These are phyloP conservation scores for Peziza echinospora DNA, from an alignment of 495 filamentous ascomycete genomes.

Conservation along the genomic window DNA sequence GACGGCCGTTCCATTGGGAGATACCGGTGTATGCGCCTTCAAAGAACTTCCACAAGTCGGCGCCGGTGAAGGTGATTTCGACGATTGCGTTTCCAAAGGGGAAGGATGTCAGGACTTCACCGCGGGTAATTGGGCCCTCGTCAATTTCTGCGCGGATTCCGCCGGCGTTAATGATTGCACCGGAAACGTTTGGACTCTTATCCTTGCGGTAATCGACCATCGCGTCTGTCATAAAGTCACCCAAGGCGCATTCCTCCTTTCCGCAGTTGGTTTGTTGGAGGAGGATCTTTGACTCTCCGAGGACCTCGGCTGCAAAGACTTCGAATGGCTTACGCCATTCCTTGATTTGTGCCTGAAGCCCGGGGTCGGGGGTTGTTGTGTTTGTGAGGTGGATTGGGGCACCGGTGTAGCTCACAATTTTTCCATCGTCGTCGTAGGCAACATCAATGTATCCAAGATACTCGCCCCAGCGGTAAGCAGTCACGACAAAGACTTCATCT, in stretches of 20 bases:
- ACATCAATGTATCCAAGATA: slow-evolving; percentile 39
- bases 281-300: slow-evolving; percentile 26
- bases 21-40: slow-evolving; percentile 27
- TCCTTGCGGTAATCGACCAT: slow-evolving; percentile 31
- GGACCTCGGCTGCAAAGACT: slow-evolving; percentile 24
- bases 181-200: slow-evolving; percentile 15
- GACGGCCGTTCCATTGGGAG: slow-evolving; percentile 26
- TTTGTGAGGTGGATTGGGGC: slow-evolving; percentile 36
- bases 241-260: slow-evolving; percentile 28
- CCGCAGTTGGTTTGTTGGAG: slow-evolving; percentile 33
- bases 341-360: slow-evolving; percentile 29
- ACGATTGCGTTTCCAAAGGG: slow-evolving; percentile 37
- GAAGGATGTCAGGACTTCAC: slow-evolving; percentile 33
- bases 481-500: slow-evolving; percentile 40
- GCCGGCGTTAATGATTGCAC: slow-evolving; percentile 32
- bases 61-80: slow-evolving; percentile 25
- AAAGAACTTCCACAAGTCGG: slow-evolving; percentile 28
- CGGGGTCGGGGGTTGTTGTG: slow-evolving; percentile 27
- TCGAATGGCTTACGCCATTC: slow-evolving; percentile 33
- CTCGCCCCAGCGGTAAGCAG: slow-evolving; percentile 34
- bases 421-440: slow-evolving; percentile 29
- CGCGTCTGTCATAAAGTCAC: slow-evolving; percentile 31
- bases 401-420: slow-evolving; percentile 32
- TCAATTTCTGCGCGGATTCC: slow-evolving; percentile 36
- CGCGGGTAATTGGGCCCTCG: slow-evolving; percentile 28